phyloP scores from a whole-genome alignment of 306 rosid species.

The Spatholobus suberectus region DNA sequence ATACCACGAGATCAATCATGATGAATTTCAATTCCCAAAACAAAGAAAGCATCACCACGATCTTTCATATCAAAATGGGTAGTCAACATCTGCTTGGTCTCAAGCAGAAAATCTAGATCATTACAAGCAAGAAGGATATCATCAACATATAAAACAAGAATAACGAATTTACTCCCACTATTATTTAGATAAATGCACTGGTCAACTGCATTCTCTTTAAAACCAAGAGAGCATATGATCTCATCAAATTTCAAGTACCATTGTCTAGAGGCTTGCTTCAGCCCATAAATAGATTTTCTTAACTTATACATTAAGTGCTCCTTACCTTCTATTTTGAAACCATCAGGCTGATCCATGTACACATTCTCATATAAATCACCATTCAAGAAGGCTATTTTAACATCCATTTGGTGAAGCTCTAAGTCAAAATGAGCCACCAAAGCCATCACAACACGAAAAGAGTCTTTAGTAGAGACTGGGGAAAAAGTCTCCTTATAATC shows the following conservation, averaged over 20 bases:
- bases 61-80: neutral
- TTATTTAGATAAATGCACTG: neutral
- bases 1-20: too few relatives aligned
- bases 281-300: too few relatives aligned
- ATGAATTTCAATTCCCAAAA: neutral
- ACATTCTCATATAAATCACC: too few relatives aligned
- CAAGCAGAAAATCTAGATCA: neutral
- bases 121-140: neutral
- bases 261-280: too few relatives aligned
- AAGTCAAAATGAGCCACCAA: neutral
- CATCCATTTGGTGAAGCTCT: too few relatives aligned
- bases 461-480: neutral
- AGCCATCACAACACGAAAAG: neutral
- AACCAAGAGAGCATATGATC: too few relatives aligned
- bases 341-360: too few relatives aligned
- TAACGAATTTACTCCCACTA: neutral
- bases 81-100: neutral
- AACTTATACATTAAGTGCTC: too few relatives aligned
- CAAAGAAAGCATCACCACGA: neutral
- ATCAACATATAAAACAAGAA: neutral
- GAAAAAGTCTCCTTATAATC: neutral
- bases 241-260: too few relatives aligned
- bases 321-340: too few relatives aligned
- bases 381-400: too few relatives aligned
- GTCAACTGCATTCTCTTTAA: neutral